Conservation (phyloP, 73 alveolate genomes). For the Stentor coeruleus region DNA sequence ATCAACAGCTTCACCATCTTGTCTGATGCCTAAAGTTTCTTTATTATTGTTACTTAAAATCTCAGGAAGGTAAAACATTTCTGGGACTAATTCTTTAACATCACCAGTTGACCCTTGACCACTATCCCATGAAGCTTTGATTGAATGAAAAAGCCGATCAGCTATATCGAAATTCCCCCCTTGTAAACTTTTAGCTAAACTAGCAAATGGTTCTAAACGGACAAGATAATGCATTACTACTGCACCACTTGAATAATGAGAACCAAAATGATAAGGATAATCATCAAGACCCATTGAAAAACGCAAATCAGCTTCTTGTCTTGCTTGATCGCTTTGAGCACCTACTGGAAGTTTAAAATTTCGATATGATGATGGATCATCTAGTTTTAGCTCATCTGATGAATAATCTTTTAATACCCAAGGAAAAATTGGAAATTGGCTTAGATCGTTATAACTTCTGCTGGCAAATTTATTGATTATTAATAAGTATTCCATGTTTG, state of each 20-base stretch:
- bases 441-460: conserved; percentile 81
- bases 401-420: conserved; percentile 84
- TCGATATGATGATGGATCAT: conserved; percentile 63
- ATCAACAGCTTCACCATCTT: conserved; percentile 70
- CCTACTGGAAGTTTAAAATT: conserved; percentile 94
- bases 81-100: conserved; percentile 95
- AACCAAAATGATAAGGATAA: conserved; percentile 76
- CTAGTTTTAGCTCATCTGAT: conserved; percentile 38
- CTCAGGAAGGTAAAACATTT: conserved; percentile 92
- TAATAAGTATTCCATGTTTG: conserved; percentile 79
- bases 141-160: conserved; percentile 82
- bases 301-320: not conserved
- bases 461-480: conserved; percentile 77
- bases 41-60: conserved; percentile 49
- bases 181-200: conserved; percentile 78
- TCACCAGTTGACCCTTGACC: conserved; percentile 85
- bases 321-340: conserved; percentile 50
- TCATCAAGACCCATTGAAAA: not conserved
- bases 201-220: conserved; percentile 86
- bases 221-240: conserved; percentile 84
- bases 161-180: conserved; percentile 88
- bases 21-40: conserved; percentile 73
- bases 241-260: conserved; percentile 95
- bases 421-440: conserved; percentile 97
- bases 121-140: conserved; percentile 65